These are phyloP conservation scores for Aspergillus coremiiformis DNA, from an alignment of 495 filamentous ascomycete genomes.

Conservation along the genomic window DNA sequence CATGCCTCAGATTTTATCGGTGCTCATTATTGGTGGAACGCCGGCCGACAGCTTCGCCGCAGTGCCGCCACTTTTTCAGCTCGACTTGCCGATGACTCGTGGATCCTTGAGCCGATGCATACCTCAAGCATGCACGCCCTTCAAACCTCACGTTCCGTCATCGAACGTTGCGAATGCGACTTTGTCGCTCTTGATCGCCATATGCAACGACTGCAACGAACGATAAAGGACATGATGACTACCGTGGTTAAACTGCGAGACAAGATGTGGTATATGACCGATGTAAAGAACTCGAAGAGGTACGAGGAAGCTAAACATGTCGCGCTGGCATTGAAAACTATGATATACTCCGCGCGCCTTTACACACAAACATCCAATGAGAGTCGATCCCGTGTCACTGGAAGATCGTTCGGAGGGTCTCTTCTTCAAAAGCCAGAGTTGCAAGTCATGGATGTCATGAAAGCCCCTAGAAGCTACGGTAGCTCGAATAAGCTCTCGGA, in stretches of 20 bases:
- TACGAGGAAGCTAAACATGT: constrained; percentile 89
- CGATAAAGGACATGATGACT: constrained; percentile 28
- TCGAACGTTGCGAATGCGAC: constrained; percentile 36
- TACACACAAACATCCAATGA: constrained; percentile 35
- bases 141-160: constrained; percentile 30
- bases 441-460: constrained; percentile 81
- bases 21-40: constrained; percentile 47
- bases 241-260: constrained; percentile 49
- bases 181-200: constrained; percentile 33
- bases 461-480: constrained; percentile 73
- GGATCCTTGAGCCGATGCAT: constrained; percentile 39
- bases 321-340: constrained; percentile 81
- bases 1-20: constrained; percentile 38
- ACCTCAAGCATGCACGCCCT: constrained; percentile 29
- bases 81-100: constrained; percentile 27
- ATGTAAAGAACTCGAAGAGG: constrained; percentile 82
- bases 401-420: constrained; percentile 44
- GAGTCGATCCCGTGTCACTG: constrained; percentile 45
- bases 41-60: constrained; percentile 33
- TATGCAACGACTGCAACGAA: constrained; percentile 30
- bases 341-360: constrained; percentile 52
- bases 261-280: constrained; percentile 99
- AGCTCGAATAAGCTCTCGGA: constrained; percentile 94
- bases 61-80: constrained; percentile 14
- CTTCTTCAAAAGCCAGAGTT: constrained; percentile 78